A percentile compares a stretch with the other conserved stretches of the same genome.
Evolutionary conservation across 23 red algal genomes (phyloP).

Genomic region (Porphyridium purpureum): DNA sequence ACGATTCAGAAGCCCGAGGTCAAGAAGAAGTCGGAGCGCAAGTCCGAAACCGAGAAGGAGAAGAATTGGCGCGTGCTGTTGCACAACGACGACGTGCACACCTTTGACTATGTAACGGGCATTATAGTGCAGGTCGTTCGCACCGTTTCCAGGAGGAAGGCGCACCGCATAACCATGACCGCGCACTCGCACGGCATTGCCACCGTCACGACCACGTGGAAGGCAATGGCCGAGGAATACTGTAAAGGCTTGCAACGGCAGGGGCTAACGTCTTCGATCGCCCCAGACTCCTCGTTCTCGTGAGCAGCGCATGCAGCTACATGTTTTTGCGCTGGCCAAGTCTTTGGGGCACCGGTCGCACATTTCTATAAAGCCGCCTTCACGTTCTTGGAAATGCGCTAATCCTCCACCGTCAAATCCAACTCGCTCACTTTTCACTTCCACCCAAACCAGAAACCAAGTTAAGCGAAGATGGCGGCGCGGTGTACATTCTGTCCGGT

Average conservation of each 20-base stretch:
- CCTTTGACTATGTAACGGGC: conserved; percentile 93
- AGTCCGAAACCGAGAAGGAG: conserved; percentile 73
- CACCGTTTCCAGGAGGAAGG: conserved; percentile 91
- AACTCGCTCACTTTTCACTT: too few species aligned
- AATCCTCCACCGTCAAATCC: too few species aligned
- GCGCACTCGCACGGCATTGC: conserved; percentile 86
- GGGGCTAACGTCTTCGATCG: conserved; percentile 91
- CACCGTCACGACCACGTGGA: conserved; percentile 98
- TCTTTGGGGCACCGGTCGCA: too few species aligned
- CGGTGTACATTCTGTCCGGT: too few species aligned
- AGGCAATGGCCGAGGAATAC: conserved; percentile 91
- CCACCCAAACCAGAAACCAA: too few species aligned
- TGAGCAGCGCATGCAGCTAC: too few species aligned
- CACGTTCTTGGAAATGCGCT: too few species aligned
- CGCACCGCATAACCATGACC: conserved; percentile 92
- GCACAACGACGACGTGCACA: conserved; percentile 98
- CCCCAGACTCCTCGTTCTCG: conserved; percentile 76
- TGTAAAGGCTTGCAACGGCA: conserved; percentile 87
- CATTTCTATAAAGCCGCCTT: too few species aligned
- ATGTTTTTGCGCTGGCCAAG: too few species aligned
- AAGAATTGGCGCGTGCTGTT: conserved; percentile 90
- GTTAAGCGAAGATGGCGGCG: too few species aligned
- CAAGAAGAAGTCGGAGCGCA: conserved; percentile 54
- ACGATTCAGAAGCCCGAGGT: conserved; percentile 22
- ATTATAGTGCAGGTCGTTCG: conserved; percentile 89